Conservation (phyloP, 345 rosid species). For the Turritis glabra region DNA sequence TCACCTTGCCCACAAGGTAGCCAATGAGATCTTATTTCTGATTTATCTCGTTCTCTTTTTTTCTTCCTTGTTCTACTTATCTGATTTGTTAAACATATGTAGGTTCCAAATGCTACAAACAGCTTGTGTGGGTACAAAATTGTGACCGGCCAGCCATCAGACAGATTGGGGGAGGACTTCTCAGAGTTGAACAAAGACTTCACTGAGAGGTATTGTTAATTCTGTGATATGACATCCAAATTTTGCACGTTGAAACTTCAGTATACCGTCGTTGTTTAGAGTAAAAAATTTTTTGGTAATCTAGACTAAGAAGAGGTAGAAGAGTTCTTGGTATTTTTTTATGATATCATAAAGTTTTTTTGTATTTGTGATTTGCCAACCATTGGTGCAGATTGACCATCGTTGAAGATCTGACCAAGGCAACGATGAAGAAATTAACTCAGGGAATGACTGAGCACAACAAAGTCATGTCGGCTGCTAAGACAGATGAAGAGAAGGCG, state of each 20-base stretch:
- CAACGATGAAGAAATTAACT: conserved; percentile 87
- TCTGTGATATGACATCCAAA: not conserved
- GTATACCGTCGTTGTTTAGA: not conserved
- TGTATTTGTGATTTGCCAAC: not conserved
- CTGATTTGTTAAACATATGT: conserved; percentile 35
- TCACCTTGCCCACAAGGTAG: conserved; percentile 92
- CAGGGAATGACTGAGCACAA: conserved; percentile 95
- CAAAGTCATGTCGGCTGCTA: conserved; percentile 97
- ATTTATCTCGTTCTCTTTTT: not conserved
- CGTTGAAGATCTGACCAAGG: conserved; percentile 90
- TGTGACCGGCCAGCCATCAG: conserved; percentile 99
- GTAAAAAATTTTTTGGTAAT: not conserved
- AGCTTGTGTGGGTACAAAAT: conserved; percentile 94
- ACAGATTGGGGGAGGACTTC: conserved; percentile 98
- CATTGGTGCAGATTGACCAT: conserved; percentile 60
- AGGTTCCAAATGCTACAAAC: conserved; percentile 98
- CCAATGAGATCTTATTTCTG: not conserved
- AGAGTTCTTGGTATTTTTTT: not conserved
- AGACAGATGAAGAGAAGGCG: conserved; percentile 89
- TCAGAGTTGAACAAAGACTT: conserved; percentile 84
- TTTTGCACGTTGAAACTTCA: conserved; percentile 12
- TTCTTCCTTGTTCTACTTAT: conserved; percentile 30
- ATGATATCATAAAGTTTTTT: not conserved
- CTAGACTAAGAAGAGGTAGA: not conserved
- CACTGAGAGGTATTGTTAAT: conserved; percentile 63